phyloP scores from a whole-genome alignment of 129 eudicot genomes.

The Flaveria linearis region DNA sequence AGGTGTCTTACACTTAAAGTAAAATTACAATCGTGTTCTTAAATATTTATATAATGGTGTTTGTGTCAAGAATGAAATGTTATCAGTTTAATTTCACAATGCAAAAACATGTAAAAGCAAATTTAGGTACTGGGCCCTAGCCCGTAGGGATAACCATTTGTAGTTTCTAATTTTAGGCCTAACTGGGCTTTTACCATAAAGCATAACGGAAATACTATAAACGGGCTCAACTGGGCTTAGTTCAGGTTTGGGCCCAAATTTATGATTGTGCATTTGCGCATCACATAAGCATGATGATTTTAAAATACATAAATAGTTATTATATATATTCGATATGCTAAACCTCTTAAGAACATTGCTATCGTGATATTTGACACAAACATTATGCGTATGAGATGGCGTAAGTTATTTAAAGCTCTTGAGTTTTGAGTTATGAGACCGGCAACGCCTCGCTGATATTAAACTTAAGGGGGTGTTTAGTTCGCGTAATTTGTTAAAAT shows the following conservation, averaged over 20 bases:
- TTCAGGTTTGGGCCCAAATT: neutral
- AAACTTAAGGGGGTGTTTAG: too few species aligned
- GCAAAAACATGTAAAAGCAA: neutral
- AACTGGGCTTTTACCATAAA: neutral
- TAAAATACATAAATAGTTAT: too few species aligned
- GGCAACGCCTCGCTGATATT: too few species aligned
- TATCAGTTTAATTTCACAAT: too few species aligned
- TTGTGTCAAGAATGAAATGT: too few species aligned
- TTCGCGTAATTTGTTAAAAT: too few species aligned
- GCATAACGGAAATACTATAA: neutral
- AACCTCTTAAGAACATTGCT: neutral
- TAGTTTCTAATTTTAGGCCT: neutral
- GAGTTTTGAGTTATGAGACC: too few species aligned
- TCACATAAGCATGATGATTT: neutral
- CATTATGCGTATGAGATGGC: too few species aligned
- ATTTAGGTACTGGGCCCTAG: neutral
- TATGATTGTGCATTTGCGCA: neutral
- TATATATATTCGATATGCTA: neutral
- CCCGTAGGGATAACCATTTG: neutral
- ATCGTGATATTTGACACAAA: neutral
- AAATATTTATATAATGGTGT: too few species aligned
- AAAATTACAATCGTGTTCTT: too few species aligned
- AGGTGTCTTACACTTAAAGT: too few species aligned
- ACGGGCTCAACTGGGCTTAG: neutral
- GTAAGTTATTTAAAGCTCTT: too few species aligned